Evolutionary conservation across 1,284 basidiomycete species (phyloP).

Genomic region (Pseudozyma flocculosa): DNA sequence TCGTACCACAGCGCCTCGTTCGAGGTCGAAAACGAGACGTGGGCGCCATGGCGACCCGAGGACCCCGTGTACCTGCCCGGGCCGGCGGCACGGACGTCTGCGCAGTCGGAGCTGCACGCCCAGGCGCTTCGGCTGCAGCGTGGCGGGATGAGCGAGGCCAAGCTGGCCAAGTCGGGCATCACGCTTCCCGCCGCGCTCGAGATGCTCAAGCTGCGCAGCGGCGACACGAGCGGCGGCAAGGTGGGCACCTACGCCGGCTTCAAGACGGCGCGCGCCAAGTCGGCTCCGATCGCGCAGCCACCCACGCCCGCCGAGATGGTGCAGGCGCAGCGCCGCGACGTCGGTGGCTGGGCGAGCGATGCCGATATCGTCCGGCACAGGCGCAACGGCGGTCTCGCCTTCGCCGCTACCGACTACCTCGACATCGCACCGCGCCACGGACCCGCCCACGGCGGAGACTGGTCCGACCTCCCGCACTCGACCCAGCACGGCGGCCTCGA

Average conservation of each 20-base stretch:
- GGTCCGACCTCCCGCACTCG: slow-evolving; percentile 24
- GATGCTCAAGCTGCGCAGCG: too few relatives aligned
- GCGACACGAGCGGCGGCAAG: too few relatives aligned
- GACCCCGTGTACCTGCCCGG: slow-evolving; percentile 47
- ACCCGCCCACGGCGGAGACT: slow-evolving; percentile 47
- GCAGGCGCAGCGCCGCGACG: slow-evolving; percentile 15
- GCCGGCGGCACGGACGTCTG: slow-evolving; percentile 25
- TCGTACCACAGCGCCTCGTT: slow-evolving; percentile 9
- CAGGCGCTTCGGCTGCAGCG: too few relatives aligned
- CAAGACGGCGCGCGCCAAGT: slow-evolving; percentile 21
- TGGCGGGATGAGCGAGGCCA: too few relatives aligned
- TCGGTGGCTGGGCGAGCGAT: slow-evolving; percentile 36
- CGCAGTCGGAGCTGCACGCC: slow-evolving; percentile 32
- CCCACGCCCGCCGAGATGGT: slow-evolving; percentile 47
- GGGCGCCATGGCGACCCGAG: slow-evolving; percentile 52
- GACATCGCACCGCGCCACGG: slow-evolving; percentile 47
- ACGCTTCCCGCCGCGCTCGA: too few relatives aligned
- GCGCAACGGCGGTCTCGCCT: slow-evolving; percentile 44
- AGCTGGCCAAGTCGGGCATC: slow-evolving; percentile 5
- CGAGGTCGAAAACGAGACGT: slow-evolving; percentile 46
- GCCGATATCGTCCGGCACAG: slow-evolving; percentile 30
- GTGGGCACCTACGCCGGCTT: slow-evolving; percentile 43
- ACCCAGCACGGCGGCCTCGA: slow-evolving; percentile 15
- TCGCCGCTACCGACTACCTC: slow-evolving; percentile 52
- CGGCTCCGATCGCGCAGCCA: slow-evolving; percentile 50